Evolutionary conservation across 2,329 filamentous ascomycete species (phyloP).

Genomic region (Elsinoe batatas): DNA sequence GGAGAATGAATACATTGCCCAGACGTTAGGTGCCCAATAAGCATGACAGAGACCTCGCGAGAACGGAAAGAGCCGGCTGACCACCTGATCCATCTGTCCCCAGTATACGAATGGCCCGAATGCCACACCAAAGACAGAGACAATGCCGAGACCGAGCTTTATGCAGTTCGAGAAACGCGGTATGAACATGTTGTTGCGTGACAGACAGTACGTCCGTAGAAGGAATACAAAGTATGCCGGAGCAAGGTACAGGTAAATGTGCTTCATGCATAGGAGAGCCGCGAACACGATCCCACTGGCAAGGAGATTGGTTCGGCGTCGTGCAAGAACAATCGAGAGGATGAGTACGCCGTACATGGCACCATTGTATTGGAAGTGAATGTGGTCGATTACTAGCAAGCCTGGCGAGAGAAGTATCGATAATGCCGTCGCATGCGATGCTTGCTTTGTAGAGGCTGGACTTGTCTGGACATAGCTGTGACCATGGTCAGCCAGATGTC

Average conservation of each 20-base stretch:
- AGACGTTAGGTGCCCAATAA: slow-evolving; percentile 96
- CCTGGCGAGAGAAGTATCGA: slow-evolving; percentile 88
- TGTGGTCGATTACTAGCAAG: slow-evolving; percentile 92
- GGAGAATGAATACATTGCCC: slow-evolving; percentile 90
- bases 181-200: slow-evolving; percentile 26
- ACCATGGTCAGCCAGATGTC: slow-evolving; percentile 16
- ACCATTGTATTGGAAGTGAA: slow-evolving; percentile 98
- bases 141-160: slow-evolving; percentile 69
- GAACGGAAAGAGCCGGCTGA: slow-evolving; percentile 84
- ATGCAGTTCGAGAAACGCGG: slow-evolving; percentile 66
- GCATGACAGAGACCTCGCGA: slow-evolving; percentile 89
- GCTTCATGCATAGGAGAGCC: slow-evolving; percentile 81
- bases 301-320: slow-evolving; percentile 63
- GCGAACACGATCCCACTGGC: slow-evolving; percentile 77
- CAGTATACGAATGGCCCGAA: slow-evolving; percentile 81
- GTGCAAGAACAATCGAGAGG: slow-evolving; percentile 73
- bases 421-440: slow-evolving; percentile 75
- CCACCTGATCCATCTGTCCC: slow-evolving; percentile 73
- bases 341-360: slow-evolving; percentile 88
- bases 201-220: slow-evolving; percentile 80
- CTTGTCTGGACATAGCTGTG: slow-evolving; percentile 65
- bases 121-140: slow-evolving; percentile 62
- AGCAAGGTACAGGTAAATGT: slow-evolving; percentile 94
- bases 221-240: slow-evolving; percentile 94
- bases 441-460: slow-evolving; percentile 53